Percentiles rank a stretch among this genome's conserved stretches.
Conservation (phyloP, 2,329 filamentous ascomycete species). For the Zasmidium angulare region DNA sequence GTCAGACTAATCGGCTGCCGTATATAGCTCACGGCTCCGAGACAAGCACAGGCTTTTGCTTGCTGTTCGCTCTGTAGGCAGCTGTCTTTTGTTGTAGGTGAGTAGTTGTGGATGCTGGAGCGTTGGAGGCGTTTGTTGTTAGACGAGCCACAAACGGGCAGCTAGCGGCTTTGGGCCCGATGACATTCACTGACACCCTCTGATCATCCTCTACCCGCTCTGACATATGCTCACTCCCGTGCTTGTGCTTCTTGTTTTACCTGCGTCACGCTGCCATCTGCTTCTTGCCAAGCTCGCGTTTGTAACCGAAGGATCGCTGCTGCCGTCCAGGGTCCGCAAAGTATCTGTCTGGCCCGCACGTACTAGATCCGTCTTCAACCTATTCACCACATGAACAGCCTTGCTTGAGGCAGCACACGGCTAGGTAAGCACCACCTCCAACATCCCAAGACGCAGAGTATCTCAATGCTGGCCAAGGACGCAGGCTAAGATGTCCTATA, state of each 20-base stretch:
- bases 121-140: too few species aligned
- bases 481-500: conserved; percentile 64
- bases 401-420: neutral
- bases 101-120: too few species aligned
- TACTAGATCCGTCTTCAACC: too few species aligned
- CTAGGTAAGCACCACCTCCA: neutral
- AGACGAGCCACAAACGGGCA: too few species aligned
- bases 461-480: conserved; percentile 18
- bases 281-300: neutral
- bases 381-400: neutral
- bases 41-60: neutral
- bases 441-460: neutral
- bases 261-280: neutral
- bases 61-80: neutral
- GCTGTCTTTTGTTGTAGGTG: neutral
- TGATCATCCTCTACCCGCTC: too few species aligned
- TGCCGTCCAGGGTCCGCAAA: too few species aligned
- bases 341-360: too few species aligned
- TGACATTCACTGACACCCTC: neutral
- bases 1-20: neutral
- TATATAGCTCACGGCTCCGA: neutral
- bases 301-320: neutral
- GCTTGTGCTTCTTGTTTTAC: neutral
- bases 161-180: too few species aligned
- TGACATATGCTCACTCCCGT: neutral